Conservation (phyloP, 192 early-diverging fungal genomes). For the Backusella macrospora region DNA sequence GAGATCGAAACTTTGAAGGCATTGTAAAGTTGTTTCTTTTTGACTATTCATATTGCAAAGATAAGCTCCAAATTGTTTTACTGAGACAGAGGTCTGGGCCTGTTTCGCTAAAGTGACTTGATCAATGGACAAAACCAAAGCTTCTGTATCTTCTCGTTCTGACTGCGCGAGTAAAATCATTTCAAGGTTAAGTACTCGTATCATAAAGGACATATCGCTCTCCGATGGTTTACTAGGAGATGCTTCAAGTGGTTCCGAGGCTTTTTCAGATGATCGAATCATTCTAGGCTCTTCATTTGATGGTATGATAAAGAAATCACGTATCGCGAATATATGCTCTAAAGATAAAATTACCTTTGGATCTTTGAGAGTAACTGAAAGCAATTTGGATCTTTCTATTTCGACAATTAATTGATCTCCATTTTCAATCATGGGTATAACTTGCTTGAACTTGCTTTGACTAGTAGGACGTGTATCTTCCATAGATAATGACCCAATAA, state of each 20-base stretch:
- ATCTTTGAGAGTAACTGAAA: conserved; percentile 66
- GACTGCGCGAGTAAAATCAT: conserved; percentile 87
- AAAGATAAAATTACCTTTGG: conserved; percentile 72
- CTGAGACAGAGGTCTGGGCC: conserved; percentile 68
- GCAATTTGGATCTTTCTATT: conserved; percentile 50
- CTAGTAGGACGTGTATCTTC: conserved; percentile 78
- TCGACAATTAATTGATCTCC: conserved; percentile 61
- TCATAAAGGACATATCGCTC: conserved; percentile 63
- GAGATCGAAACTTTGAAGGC: conserved; percentile 90
- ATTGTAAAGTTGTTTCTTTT: conserved; percentile 74
- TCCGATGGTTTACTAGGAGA: neutral
- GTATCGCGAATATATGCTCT: conserved; percentile 71
- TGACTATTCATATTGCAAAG: conserved; percentile 88
- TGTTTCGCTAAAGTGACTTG: conserved; percentile 81
- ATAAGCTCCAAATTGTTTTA: conserved; percentile 85
- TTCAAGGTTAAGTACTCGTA: conserved; percentile 82
- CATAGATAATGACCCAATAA: conserved; percentile 69
- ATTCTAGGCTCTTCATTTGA: conserved; percentile 34
- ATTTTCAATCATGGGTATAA: conserved; percentile 65
- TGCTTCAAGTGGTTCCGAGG: neutral
- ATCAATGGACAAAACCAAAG: conserved; percentile 82
- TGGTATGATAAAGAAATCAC: conserved; percentile 64
- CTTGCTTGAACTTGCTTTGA: conserved; percentile 79
- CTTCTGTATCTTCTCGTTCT: conserved; percentile 69
- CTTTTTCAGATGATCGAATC: conserved; percentile 21